phyloP scores from a whole-genome alignment of 768 basidiomycete genomes.

The Amanita fuliginea region DNA sequence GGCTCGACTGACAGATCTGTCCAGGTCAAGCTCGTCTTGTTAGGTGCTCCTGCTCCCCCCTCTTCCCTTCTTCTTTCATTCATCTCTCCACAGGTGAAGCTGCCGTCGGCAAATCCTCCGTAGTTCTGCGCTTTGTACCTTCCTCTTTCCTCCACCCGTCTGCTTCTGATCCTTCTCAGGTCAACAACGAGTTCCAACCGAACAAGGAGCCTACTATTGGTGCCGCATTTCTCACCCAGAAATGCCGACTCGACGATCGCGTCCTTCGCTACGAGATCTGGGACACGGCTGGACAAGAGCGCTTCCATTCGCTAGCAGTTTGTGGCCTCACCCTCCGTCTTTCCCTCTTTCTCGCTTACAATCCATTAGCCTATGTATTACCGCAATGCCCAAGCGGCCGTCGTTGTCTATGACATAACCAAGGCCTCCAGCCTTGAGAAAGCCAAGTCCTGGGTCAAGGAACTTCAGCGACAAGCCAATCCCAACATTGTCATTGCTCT shows the following conservation, averaged over 20 bases:
- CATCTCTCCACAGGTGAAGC: constrained; percentile 67
- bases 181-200: constrained; percentile 95
- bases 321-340: constrained; percentile 19
- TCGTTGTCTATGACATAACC: constrained; percentile 97
- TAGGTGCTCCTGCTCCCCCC: constrained; percentile 43
- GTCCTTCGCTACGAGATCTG: constrained; percentile 93
- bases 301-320: constrained; percentile 94
- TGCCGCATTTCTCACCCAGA: constrained; percentile 91
- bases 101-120: constrained; percentile 97
- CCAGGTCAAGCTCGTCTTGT: constrained; percentile 94
- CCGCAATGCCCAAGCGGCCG: constrained; percentile 94
- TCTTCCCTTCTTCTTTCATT: constrained; percentile 5
- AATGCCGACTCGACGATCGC: constrained; percentile 90
- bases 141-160: constrained; percentile 7
- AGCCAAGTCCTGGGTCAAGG: constrained; percentile 99
- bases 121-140: constrained; percentile 87
- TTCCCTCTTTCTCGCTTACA: constrained; percentile 9
- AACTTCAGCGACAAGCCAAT: constrained; percentile 96
- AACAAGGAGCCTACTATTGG: constrained; percentile 99
- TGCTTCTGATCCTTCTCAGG: constrained; percentile 30
- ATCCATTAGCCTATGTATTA: constrained; percentile 87
- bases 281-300: constrained; percentile 94
- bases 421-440: constrained; percentile 95
- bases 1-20: constrained; percentile 80
- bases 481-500: constrained; percentile 99